Base-by-base conservation (phyloP, 2,329 filamentous ascomycete species). In the Dactylellina leptospora region DNA sequence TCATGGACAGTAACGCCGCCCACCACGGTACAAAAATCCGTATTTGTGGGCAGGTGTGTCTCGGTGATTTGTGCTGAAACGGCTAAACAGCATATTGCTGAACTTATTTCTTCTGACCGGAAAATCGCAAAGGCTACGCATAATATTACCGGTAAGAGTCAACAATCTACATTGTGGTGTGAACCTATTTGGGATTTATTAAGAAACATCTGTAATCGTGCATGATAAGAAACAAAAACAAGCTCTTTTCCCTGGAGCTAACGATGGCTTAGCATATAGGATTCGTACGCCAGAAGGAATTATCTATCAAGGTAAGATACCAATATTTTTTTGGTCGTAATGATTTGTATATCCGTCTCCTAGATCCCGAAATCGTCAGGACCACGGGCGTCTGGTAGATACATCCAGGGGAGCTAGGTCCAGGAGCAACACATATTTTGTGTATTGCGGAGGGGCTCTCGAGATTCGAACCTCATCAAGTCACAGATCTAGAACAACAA, bases 111-210 rank as follows among this genome's bases (percentile, higher is more conserved):
- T 3, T 90, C 87, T 6, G 92, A 97, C 80, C 92, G 90, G 81
- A 92, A 90, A 76, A 88, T 92, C 33, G 88, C 92, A n/a, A 83
- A 85, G 48, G 95, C 95, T 3, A 92, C 93, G 71, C 95, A 99
- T 80, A 97, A 97, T 79, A 97, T 99, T 78, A 93, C 74, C 27
- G 75, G 75, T 75, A 61, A 60, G 68, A 25, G 36, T 55, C 53
- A 27, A 54, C 28, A 38, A 38, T 13, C 3, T 38, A 11, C 28
- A 33, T 54, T 13, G 6, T 6, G 33, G 11, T 40, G 20, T 36
- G 44, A 16, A 2, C 16, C 16, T 22, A 25, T 44, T 53, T 53
- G 36, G 28, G n/a, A 27, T 40, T 16, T 22, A 5, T 40, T 42
- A 18, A 27, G 51, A 28, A 55, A 40, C 20, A 40, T 25, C 4